Conservation (phyloP, 2,329 filamentous ascomycete genomes). For the Aureobasidium musti region DNA sequence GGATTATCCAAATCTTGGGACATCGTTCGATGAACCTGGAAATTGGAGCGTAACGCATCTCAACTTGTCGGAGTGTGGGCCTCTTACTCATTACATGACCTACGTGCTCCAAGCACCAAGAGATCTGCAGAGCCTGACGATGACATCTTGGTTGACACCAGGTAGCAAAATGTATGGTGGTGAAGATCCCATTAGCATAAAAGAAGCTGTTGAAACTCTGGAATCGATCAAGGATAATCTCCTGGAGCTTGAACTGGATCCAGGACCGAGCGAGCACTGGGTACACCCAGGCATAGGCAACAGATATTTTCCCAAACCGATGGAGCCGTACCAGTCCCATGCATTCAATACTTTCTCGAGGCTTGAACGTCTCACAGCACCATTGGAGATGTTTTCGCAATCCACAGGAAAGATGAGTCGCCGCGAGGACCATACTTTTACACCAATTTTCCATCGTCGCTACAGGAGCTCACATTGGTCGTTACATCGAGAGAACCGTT, state of each 20-base stretch:
- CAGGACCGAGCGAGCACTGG: background rate
- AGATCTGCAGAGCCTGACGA: background rate
- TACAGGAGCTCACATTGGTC: background rate
- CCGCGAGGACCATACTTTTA: conserved; percentile 1
- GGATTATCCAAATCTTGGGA: background rate
- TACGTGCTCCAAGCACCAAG: background rate
- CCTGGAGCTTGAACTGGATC: background rate
- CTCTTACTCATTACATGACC: background rate
- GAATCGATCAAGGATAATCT: background rate
- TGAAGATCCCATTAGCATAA: background rate
- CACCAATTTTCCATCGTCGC: background rate
- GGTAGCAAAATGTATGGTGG: background rate
- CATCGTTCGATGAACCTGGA: background rate
- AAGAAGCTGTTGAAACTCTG: background rate
- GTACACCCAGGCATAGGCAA: background rate
- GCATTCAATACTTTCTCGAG: background rate
- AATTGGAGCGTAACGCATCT: background rate
- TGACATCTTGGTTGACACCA: background rate
- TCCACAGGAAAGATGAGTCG: background rate
- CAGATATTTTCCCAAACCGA: background rate
- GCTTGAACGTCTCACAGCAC: background rate
- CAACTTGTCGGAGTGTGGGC: background rate
- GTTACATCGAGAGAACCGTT: background rate
- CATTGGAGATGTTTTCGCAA: background rate
- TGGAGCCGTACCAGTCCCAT: background rate